Evolutionary conservation across 108 stramenopile genomes (phyloP), one percentile per base, ranked within the genome.

Genomic region (Pinguiococcus pyrenoidosus): DNA sequence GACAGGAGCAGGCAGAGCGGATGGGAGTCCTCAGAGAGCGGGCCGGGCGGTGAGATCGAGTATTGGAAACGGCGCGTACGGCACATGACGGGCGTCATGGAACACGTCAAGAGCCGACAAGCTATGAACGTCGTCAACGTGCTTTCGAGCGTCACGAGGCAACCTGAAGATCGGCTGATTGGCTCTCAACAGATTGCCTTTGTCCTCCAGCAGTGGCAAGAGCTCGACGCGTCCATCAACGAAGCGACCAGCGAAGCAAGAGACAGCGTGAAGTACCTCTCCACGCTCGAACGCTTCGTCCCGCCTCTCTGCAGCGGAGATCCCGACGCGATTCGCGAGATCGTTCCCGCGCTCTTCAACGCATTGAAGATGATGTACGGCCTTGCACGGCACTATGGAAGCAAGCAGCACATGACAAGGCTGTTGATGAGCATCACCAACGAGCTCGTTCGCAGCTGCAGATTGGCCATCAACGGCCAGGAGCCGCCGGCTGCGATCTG

Each of bases 221-320:
- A 75, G 39, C 57, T 77, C 17, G 71, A 77, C 60, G 52, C 75
- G 17, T 34, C 49, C 48, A 66, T 77, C 52, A 77, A 73, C 13
- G 73, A 77, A 42, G 74, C 72, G n/a, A 68, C 71, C 7, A 77
- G 75, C 56, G 73, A 75, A 43, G 76, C 76, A 32, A 75, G 72
- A 65, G 76, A 77, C 59, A 77, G 70, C 46, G 70, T 70, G 29
- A 75, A 56, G 61, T 77, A 75, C 46, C 57, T 77, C 2, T 56
- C 43, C 10, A 75, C 76, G 9, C 39, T 77, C 20, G 71, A 73
- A 23, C 66, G 71, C 4, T 77, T 77, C 59, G 32, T 77, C 24
- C 69, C 69, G 17, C 72, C 74, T 18, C 38, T 77, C 17, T 59
- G 69, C 29, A 37, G 39, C 27, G 67, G 71, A 8, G 58, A 65